Percentiles rank a stretch among this genome's conserved stretches.
phyloP scores from a whole-genome alignment of 1,139 yeast genomes.

The Kodamaea suecica region DNA sequence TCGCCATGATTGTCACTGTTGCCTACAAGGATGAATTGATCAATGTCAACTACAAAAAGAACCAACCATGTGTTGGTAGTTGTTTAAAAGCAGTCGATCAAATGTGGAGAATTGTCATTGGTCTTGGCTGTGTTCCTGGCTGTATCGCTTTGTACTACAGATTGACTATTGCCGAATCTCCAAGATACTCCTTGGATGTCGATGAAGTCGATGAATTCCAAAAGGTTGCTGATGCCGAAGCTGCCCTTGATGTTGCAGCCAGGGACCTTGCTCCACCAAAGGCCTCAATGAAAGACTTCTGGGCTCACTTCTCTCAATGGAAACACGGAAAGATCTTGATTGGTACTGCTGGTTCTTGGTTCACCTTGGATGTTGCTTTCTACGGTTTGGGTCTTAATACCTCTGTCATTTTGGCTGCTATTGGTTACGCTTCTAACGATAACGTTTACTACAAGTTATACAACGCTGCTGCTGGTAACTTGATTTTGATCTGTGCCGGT shows the following conservation, averaged over 20 bases:
- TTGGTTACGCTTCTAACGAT: constrained; percentile 59
- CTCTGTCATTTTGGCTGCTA: constrained; percentile 76
- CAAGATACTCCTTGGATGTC: constrained; percentile 81
- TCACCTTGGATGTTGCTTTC: constrained; percentile 91
- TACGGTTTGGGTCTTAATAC: constrained; percentile 85
- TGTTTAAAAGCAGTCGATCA: constrained; percentile 81
- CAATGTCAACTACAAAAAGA: constrained; percentile 46
- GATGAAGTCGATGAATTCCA: constrained; percentile 51
- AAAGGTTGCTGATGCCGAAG: constrained; percentile 59
- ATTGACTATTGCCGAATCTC: constrained; percentile 91
- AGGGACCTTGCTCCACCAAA: constrained; percentile 50
- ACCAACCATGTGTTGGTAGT: constrained; percentile 50
- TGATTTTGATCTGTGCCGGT: constrained; percentile 88
- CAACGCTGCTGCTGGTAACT: constrained; percentile 83
- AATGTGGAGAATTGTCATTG: constrained; percentile 90
- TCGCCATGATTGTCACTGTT: constrained; percentile 67
- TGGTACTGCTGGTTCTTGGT: constrained; percentile 98
- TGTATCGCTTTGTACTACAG: constrained; percentile 77
- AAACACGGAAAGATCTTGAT: constrained; percentile 77
- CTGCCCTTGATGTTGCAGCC: constrained; percentile 48
- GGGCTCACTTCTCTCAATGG: constrained; percentile 80
- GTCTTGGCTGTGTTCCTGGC: constrained; percentile 90
- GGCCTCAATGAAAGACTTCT: constrained; percentile 60
- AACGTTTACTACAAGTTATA: constrained; percentile 64
- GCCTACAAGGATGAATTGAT: constrained; percentile 63